Conservation (phyloP, 441 rosid species). For the Jatropha podagrica region DNA sequence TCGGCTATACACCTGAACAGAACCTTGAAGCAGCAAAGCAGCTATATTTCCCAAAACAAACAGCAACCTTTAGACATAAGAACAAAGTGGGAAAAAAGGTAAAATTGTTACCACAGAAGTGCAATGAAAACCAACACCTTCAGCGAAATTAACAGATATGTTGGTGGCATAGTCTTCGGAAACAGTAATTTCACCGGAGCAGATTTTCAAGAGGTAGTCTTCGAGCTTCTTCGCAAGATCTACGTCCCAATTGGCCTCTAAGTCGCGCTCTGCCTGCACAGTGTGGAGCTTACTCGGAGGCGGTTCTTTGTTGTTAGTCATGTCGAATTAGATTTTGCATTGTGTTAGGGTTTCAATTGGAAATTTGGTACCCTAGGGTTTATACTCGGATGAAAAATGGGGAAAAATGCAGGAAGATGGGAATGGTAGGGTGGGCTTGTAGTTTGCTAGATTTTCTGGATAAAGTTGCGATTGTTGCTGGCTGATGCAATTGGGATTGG, state of each 20-base stretch:
- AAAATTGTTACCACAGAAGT: not conserved
- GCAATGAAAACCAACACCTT: conserved; percentile 47
- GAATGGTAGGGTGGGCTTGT: not conserved
- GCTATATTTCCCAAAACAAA: conserved; percentile 46
- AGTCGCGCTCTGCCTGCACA: conserved; percentile 85
- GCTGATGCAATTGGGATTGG: not conserved
- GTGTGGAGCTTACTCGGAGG: conserved; percentile 45
- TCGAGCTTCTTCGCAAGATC: conserved; percentile 77
- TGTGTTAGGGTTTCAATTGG: not conserved
- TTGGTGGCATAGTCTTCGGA: conserved; percentile 41
- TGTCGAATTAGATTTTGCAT: conserved; percentile 7
- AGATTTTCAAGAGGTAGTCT: conserved; percentile 82
- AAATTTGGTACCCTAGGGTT: not conserved
- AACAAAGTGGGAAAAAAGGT: not conserved
- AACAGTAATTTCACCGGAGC: conserved; percentile 69
- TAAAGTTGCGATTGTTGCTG: too few relatives aligned
- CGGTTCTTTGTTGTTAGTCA: conserved; percentile 31
- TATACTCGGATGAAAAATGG: not conserved
- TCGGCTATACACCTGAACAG: conserved; percentile 88
- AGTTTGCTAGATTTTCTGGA: conserved; percentile 22
- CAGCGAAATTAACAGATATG: conserved; percentile 69
- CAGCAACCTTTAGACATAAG: not conserved
- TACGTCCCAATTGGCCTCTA: conserved; percentile 88
- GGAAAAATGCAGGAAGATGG: not conserved
- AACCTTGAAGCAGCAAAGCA: conserved; percentile 94